These are phyloP conservation scores for Psilocybe cyanescens DNA, from an alignment of 768 basidiomycete species.

Conservation along the genomic window DNA sequence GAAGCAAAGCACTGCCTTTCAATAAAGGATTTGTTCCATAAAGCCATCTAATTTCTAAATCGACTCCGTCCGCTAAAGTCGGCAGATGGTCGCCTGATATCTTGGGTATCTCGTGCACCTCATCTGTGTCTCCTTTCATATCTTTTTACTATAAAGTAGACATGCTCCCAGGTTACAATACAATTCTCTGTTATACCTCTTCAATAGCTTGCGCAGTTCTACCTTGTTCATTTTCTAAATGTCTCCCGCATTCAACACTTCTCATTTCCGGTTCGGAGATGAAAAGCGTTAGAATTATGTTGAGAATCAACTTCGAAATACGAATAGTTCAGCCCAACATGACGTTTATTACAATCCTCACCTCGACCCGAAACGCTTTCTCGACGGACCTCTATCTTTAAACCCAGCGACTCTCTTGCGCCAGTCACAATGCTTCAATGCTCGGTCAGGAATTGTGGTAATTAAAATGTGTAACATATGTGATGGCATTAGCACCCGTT, in stretches of 20 bases:
- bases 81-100: too few species aligned
- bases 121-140: too few species aligned
- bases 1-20: too few species aligned
- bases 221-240: neutral
- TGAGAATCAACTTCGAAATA: neutral
- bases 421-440: slow-evolving; percentile 49
- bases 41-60: too few species aligned
- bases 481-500: slow-evolving; percentile 79
- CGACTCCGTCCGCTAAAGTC: too few species aligned
- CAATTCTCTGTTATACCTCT: too few species aligned
- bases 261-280: neutral
- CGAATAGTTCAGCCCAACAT: neutral
- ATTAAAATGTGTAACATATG: slow-evolving; percentile 38
- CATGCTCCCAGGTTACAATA: too few species aligned
- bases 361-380: slow-evolving; percentile 70
- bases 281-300: slow-evolving; percentile 2
- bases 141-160: too few species aligned
- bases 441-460: slow-evolving; percentile 77
- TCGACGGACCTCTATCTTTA: slow-evolving; percentile 68
- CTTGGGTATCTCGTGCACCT: too few species aligned
- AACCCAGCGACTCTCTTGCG: slow-evolving; percentile 74
- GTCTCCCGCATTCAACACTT: neutral
- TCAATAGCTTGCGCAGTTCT: neutral
- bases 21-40: too few species aligned
- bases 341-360: slow-evolving; percentile 64